Conservation (phyloP, 345 rosid genomes). For the Hibiscus trionum region DNA sequence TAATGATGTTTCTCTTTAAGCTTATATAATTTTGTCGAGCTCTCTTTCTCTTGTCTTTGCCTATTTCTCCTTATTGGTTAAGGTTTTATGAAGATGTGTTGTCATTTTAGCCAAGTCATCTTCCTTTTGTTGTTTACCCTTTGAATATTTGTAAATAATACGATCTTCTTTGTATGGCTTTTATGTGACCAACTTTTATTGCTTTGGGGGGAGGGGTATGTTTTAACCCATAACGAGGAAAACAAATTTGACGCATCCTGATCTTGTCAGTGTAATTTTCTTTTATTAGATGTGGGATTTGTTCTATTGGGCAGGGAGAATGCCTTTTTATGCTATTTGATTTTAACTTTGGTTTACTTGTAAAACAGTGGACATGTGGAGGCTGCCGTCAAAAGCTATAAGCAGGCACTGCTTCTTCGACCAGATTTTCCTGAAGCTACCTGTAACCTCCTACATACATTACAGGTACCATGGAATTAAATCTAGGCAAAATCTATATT, state of each 20-base stretch:
- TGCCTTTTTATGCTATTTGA: not conserved
- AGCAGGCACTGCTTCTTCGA: constrained; percentile 71
- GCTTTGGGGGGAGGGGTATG: not conserved
- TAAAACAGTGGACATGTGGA: constrained; percentile 76
- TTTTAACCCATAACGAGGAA: not conserved
- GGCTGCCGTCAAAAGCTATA: constrained; percentile 87
- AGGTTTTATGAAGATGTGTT: no score
- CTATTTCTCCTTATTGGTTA: not conserved
- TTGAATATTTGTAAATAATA: not conserved
- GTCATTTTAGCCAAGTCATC: no score
- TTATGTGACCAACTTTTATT: not conserved
- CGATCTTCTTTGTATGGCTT: not conserved
- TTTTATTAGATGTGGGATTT: not conserved
- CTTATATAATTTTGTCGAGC: not conserved
- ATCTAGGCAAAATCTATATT: not conserved
- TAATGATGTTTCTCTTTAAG: not conserved
- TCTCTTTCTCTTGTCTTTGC: not conserved
- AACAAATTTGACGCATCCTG: not conserved
- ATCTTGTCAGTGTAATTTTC: not conserved
- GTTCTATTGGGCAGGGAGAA: not conserved
- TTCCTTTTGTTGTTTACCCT: not conserved
- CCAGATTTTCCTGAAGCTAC: constrained; percentile 97
- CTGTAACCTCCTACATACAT: constrained; percentile 89
- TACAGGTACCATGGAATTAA: constrained; percentile 42
- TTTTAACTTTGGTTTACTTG: not conserved